phyloP scores from a whole-genome alignment of 108 stramenopile species.

The Bacterosira constricta region DNA sequence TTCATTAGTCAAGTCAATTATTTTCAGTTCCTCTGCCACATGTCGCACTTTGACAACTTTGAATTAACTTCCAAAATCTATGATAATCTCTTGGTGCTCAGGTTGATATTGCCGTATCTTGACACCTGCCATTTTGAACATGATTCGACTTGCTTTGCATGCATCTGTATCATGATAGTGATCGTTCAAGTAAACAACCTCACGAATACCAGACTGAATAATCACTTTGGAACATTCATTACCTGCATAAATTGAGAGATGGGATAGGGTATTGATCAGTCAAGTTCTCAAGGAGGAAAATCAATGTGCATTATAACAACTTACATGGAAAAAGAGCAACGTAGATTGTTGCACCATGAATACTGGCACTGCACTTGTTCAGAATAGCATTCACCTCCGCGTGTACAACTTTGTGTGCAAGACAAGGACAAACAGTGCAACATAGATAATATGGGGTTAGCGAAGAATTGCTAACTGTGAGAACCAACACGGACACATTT shows the following conservation, averaged over 20 bases:
- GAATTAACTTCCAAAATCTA: slow-evolving; percentile 14
- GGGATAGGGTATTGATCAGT: no score
- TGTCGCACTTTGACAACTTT: not conserved
- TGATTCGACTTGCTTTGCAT: slow-evolving; percentile 88
- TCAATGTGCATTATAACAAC: not conserved
- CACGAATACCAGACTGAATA: slow-evolving; percentile 94
- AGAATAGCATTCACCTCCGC: slow-evolving; percentile 98
- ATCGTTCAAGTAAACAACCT: slow-evolving; percentile 95
- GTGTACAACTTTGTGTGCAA: slow-evolving; percentile 76
- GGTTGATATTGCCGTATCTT: slow-evolving; percentile 60
- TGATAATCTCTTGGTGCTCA: slow-evolving; percentile 25
- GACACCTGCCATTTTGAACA: slow-evolving; percentile 91
- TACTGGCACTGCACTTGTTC: slow-evolving; percentile 91
- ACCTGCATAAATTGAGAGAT: no score
- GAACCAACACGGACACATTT: not conserved
- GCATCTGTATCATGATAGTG: slow-evolving; percentile 88
- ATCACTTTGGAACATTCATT: slow-evolving; percentile 97
- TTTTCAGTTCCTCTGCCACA: not conserved
- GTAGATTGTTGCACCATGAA: slow-evolving; percentile 85
- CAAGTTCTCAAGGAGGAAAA: no score
- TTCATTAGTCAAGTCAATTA: slow-evolving; percentile 7
- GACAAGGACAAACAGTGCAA: not conserved
- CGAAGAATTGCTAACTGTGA: not conserved
- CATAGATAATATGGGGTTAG: no score
- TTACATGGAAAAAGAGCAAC: slow-evolving; percentile 96